Evolutionary conservation across 1,284 basidiomycete species (phyloP), one percentile per base, ranked within the genome.

Genomic region (Tylopilus sp.): DNA sequence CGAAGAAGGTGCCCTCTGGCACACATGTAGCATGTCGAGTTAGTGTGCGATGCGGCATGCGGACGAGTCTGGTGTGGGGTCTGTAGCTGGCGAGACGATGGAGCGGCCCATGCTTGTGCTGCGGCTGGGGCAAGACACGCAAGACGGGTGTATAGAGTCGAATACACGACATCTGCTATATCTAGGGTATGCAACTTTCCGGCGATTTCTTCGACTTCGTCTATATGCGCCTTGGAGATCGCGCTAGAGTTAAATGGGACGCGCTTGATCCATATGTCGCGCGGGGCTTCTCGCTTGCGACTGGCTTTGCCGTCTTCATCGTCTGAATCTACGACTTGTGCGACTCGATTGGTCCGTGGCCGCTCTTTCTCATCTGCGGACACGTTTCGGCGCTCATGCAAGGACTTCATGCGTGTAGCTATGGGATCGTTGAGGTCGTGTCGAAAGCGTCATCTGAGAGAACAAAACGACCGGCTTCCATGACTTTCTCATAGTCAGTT

Each of bases 391-490:
- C 53, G 36, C 9, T 55, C 36, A 7, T 8, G 7, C 36, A 55
- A 19, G 53, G 33, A 19, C 12, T 38, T 55, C 22, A 55, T 13
- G 18, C 29, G 18, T 13, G 22, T 24, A 6, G 33, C 22, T 16
- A 55, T 55, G 7, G 22, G 33, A n/a, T 55, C 18, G 22, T 39
- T 55, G 22, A 55, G 33, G 22, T 55, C 53, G 36, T 36, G 39
- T 55, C 36, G 16, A 55, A 55, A 13, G 36, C 33, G 24, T 55
- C 53, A 55, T 55, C 53, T 15, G 53, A 55, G 10, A 55, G 53
- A 2, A 55, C 53, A 55, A 38, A 55, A n/a, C n/a, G 8, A n/a
- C 36, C 53, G 4, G 22, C 33, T 8, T 38, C 32, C 33, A 55
- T 32, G 7, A 55, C 53, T 15, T 22, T 22, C 29, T 55, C 22